Percentiles rank a stretch among this genome's conserved stretches.
Conservation (phyloP, 441 rosid species). For the Euphorbia schlechtendalii region DNA sequence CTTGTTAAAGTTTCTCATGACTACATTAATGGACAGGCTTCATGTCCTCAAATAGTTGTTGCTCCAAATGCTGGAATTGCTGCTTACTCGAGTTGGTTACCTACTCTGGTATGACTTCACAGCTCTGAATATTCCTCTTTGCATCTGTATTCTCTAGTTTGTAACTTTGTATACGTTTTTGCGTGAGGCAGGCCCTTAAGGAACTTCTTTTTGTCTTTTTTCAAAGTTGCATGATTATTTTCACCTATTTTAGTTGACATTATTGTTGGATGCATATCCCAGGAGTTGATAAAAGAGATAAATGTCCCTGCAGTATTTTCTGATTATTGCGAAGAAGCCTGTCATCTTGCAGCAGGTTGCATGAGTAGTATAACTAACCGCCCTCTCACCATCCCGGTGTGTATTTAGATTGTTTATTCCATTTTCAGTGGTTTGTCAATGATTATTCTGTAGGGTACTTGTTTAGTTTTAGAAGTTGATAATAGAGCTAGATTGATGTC, state of each 20-base stretch:
- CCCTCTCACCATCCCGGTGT: slow-evolving; percentile 48
- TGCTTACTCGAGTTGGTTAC: slow-evolving; percentile 80
- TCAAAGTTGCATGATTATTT: not conserved
- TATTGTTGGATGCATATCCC: slow-evolving; percentile 14
- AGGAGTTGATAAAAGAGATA: slow-evolving; percentile 68
- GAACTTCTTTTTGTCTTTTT: not conserved
- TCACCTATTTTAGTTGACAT: not conserved
- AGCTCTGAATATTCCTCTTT: not conserved
- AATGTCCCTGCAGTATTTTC: slow-evolving; percentile 69
- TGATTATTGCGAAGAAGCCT: slow-evolving; percentile 97
- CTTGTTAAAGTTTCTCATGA: slow-evolving; percentile 13
- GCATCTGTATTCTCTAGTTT: not conserved
- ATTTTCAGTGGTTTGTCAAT: not conserved
- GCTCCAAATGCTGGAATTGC: slow-evolving; percentile 88
- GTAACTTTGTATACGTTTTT: no score
- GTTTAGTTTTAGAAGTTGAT: slow-evolving; percentile 4
- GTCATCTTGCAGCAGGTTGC: slow-evolving; percentile 70
- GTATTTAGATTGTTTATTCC: slow-evolving; percentile 21
- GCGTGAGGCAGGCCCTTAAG: not conserved
- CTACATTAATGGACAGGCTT: slow-evolving; percentile 37
- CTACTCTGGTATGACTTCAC: slow-evolving; percentile 57
- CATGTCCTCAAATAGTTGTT: slow-evolving; percentile 58
- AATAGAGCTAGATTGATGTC: slow-evolving; percentile 11
- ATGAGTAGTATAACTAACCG: slow-evolving; percentile 42
- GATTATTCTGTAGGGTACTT: not conserved